Evolutionary conservation across 2,329 filamentous ascomycete genomes (phyloP), one percentile per base, ranked within the genome.

Genomic region (Aspergillus sp.): DNA sequence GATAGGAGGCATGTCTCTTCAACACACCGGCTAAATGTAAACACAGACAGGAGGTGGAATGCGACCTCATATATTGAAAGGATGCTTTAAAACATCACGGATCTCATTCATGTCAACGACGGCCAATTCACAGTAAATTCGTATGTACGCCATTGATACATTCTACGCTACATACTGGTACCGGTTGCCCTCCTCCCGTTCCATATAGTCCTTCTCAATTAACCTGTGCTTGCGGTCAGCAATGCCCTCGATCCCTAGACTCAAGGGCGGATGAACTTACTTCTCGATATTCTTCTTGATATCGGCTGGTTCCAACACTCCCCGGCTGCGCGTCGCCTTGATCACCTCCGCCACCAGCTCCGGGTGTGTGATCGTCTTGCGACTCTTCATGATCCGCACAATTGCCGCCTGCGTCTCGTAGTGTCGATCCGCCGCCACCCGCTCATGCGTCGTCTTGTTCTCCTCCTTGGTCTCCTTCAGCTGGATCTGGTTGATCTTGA

Each of bases 401-500:
- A 99, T 95, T 1, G 94, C 93, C 1, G 94, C 94, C 72, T 99
- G 94, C 0, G 92, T 97, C 76, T 99, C 95, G 65, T 95, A 96
- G 66, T 96, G 91, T 47, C 94, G 80, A 68, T 99, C 94, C 48
- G 89, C 88, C 0, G 87, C 87, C 4, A 99, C 90, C 41, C 91
- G 84, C 71, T 96, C 88, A 72, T 97, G 91, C 1, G 92, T 97
- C 63, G 88, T 90, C 72, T 91, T 89, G 75, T 97, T 97, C 74
- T 99, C 94, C 66, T 93, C 88, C 64, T 88, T 89, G 0, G 94
- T 97, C 75, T 99, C 94, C 74, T 94, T 95, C 47, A 97, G 82
- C 74, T 99, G 94, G 62, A 99, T 94, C 74, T 97, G 93, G 75
- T 97, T 99, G 78, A 99, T 97, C 78, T 99, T 99, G 75, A 99